Percentiles rank a stretch among this genome's conserved stretches.
These are phyloP conservation scores for Trichoderma asperelloides DNA, from an alignment of 495 filamentous ascomycete species.

Conservation along the genomic window DNA sequence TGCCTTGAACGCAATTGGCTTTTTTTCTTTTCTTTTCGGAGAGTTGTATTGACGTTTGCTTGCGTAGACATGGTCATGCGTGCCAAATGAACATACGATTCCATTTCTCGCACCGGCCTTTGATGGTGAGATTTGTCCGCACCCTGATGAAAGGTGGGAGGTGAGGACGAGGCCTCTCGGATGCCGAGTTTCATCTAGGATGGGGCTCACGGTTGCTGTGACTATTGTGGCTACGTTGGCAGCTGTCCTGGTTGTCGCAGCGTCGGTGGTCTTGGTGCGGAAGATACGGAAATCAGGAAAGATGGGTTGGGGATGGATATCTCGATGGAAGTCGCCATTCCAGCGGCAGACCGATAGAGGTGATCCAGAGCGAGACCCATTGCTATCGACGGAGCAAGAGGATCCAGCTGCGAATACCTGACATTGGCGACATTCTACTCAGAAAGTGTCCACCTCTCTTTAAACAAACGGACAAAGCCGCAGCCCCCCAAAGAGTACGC, in stretches of 20 bases:
- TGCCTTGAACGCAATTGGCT: too few species aligned
- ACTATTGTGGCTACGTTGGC: constrained; percentile 30
- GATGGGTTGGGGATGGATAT: constrained; percentile 1
- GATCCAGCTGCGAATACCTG: not conserved
- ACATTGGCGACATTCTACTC: not conserved
- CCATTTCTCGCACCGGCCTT: constrained; percentile 37
- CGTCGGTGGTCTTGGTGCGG: constrained; percentile 15
- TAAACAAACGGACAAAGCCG: not conserved
- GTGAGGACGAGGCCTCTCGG: constrained; percentile 38
- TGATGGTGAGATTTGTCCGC: constrained; percentile 37
- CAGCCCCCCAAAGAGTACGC: not conserved
- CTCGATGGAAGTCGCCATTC: not conserved
- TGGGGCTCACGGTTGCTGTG: constrained; percentile 31
- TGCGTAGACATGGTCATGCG: constrained; percentile 38
- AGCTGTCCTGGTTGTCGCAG: constrained; percentile 23
- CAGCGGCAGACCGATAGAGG: not conserved
- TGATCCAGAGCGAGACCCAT: not conserved
- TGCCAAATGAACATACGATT: constrained; percentile 32
- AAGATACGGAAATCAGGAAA: constrained; percentile 18
- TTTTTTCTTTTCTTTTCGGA: not conserved
- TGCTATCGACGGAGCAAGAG: not conserved
- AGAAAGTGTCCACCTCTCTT: not conserved
- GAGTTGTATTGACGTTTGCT: not conserved
- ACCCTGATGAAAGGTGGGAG: constrained; percentile 42
- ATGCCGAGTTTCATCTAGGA: constrained; percentile 45